Evolutionary conservation across 352 stramenopile species (phyloP).

Genomic region (Globisporangium parvum): DNA sequence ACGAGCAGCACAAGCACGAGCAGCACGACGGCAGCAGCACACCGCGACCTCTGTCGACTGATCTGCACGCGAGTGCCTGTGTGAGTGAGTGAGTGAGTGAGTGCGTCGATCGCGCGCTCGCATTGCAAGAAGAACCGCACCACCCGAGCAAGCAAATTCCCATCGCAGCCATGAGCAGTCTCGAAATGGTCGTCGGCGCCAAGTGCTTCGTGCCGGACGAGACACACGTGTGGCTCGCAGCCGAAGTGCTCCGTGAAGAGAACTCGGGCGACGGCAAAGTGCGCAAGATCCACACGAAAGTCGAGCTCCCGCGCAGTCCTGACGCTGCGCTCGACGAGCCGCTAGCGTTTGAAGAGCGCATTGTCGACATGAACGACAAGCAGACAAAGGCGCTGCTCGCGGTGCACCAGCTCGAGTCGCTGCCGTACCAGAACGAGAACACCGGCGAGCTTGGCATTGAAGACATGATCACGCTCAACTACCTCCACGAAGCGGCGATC

Average conservation of each 20-base stretch:
- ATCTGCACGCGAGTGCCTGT: too few species aligned
- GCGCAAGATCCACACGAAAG: conserved; percentile 62
- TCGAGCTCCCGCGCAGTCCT: conserved; percentile 35
- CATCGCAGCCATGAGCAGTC: conserved; percentile 17
- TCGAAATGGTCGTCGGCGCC: conserved; percentile 60
- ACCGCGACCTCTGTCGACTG: too few species aligned
- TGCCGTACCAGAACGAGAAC: conserved; percentile 84
- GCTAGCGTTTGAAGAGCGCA: conserved; percentile 38
- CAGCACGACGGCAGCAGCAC: too few species aligned
- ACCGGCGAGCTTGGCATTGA: conserved; percentile 60
- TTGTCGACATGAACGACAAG: conserved; percentile 67
- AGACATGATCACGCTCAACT: conserved; percentile 86
- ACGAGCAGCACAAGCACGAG: too few species aligned
- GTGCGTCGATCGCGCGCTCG: too few species aligned
- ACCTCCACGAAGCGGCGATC: conserved; percentile 89
- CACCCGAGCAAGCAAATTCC: background rate
- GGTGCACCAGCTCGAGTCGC: conserved; percentile 67
- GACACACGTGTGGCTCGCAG: conserved; percentile 78
- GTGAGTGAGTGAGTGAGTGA: too few species aligned
- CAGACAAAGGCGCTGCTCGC: conserved; percentile 63
- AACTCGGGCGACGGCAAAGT: conserved; percentile 49
- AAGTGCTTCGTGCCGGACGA: conserved; percentile 87
- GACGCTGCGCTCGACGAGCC: conserved; percentile 11
- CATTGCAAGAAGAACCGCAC: background rate
- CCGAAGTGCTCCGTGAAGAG: conserved; percentile 67